These are phyloP conservation scores for Thalassiosira livingstoniorum DNA, from an alignment of 352 stramenopile species.

Conservation along the genomic window DNA sequence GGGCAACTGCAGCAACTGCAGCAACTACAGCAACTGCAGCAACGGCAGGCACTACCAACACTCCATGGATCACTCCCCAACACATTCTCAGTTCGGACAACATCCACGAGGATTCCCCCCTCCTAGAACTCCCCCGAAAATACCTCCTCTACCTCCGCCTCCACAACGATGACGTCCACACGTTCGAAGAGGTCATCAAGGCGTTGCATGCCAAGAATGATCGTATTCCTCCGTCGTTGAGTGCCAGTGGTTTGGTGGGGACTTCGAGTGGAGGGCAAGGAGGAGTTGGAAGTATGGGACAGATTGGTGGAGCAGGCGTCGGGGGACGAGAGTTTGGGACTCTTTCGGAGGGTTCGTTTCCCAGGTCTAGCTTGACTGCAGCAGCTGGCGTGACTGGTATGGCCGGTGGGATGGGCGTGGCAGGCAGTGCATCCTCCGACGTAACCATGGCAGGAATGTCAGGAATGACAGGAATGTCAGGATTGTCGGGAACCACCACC, in stretches of 20 bases:
- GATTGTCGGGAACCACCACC: no score
- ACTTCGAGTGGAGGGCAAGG: no score
- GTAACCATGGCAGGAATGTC: no score
- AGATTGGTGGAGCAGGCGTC: constrained; percentile 53
- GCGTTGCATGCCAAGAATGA: constrained; percentile 84
- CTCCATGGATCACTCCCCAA: constrained; percentile 58
- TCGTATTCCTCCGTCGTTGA: constrained; percentile 45
- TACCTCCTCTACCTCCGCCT: constrained; percentile 91
- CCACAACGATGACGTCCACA: constrained; percentile 99
- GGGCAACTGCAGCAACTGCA: background rate
- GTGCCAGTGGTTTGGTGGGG: no score
- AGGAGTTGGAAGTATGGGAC: constrained; percentile 84
- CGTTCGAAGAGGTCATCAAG: constrained; percentile 95
- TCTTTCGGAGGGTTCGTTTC: constrained; percentile 9
- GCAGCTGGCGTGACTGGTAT: background rate
- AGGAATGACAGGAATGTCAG: no score
- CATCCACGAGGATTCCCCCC: constrained; percentile 32
- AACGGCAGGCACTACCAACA: no score
- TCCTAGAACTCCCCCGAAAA: constrained; percentile 73
- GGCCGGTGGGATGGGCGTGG: no score
- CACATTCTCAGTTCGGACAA: constrained; percentile 54
- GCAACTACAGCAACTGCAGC: background rate
- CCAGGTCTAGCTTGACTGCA: background rate
- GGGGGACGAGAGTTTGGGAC: constrained; percentile 28
- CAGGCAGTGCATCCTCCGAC: no score